Evolutionary conservation across 192 early-diverging fungal species (phyloP).

Genomic region (Kappamyces sp.): DNA sequence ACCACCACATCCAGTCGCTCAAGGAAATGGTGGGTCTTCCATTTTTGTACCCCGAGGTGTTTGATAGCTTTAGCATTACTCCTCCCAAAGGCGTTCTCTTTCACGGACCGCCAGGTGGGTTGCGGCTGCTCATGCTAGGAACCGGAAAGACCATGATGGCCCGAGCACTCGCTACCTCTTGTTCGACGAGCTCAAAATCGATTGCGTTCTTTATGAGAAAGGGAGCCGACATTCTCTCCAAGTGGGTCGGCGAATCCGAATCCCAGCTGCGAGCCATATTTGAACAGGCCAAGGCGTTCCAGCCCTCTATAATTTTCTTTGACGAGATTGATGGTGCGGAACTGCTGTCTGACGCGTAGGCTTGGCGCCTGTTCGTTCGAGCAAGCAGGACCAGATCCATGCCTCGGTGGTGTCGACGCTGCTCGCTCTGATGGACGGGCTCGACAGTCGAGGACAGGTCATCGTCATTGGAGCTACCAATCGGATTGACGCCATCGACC

Average conservation of each 20-base stretch:
- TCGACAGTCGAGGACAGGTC: constrained; percentile 62
- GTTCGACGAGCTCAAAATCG: constrained; percentile 33
- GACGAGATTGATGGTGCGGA: constrained; percentile 68
- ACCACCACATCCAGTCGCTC: constrained; percentile 47
- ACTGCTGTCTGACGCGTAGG: constrained; percentile 10
- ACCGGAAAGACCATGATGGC: constrained; percentile 73
- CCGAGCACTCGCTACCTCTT: constrained; percentile 36
- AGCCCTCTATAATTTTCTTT: constrained; percentile 73
- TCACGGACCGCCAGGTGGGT: constrained; percentile 56
- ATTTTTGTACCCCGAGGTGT: constrained; percentile 66
- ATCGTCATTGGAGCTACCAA: constrained; percentile 76
- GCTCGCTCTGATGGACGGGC: constrained; percentile 70
- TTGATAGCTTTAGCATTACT: constrained; percentile 46
- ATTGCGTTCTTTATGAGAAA: constrained; percentile 70
- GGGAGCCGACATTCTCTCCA: constrained; percentile 63
- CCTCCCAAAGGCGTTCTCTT: constrained; percentile 65
- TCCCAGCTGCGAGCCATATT: constrained; percentile 59
- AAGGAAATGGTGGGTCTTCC: constrained; percentile 75
- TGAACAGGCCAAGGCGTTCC: constrained; percentile 61
- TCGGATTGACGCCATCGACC: constrained; percentile 68
- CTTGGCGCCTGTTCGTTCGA: constrained; percentile 56
- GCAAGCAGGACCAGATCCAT: constrained; percentile 64
- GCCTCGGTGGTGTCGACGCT: constrained; percentile 66
- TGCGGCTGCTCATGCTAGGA: constrained; percentile 29
- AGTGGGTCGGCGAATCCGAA: constrained; percentile 73